phyloP scores from a whole-genome alignment of 345 rosid species.

The Heritiera fomes region DNA sequence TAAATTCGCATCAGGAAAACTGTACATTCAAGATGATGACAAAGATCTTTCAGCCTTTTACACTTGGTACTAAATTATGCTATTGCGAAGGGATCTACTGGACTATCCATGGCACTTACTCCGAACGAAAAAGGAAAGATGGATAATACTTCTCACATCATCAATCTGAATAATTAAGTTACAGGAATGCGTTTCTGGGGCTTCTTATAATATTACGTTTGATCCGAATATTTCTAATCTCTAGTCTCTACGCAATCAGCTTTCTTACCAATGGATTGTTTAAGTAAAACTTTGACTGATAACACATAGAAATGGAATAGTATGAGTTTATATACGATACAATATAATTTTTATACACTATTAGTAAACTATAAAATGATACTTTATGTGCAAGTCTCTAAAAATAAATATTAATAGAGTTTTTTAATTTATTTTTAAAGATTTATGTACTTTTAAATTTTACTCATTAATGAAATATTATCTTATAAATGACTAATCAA shows the following conservation, averaged over 20 bases:
- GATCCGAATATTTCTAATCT: neutral
- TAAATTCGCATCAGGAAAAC: neutral
- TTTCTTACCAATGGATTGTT: neutral
- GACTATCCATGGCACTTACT: neutral
- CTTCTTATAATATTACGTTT: too few species aligned
- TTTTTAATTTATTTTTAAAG: too few species aligned
- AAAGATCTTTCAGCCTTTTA: neutral
- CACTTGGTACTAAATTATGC: neutral
- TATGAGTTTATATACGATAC: too few species aligned
- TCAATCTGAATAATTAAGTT: neutral
- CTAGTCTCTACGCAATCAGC: neutral
- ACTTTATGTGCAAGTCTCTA: too few species aligned
- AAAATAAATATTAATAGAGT: too few species aligned
- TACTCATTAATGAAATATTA: too few species aligned
- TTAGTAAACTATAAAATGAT: too few species aligned
- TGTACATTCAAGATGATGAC: neutral
- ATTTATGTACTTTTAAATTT: too few species aligned
- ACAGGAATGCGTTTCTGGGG: neutral
- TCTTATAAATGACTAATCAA: too few species aligned
- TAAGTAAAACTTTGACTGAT: too few species aligned
- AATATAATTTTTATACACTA: too few species aligned
- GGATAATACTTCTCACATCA: neutral
- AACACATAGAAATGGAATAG: too few species aligned
- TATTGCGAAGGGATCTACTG: neutral
- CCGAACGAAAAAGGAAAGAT: neutral